Evolutionary conservation across 2,329 filamentous ascomycete species (phyloP).

Genomic region (Cladorrhinum sp.): DNA sequence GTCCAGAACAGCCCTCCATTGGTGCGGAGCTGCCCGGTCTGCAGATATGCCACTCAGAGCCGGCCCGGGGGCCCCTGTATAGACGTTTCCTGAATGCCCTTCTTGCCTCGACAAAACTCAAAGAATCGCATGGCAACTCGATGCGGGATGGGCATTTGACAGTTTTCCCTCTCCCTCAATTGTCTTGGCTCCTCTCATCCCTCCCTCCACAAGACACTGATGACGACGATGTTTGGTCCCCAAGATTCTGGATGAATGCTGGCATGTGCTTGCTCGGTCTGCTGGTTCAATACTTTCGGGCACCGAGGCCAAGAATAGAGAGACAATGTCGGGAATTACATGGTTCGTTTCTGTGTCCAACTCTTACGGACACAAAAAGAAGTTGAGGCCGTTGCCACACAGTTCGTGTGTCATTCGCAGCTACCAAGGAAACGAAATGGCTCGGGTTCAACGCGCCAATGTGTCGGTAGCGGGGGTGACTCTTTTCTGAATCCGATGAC

Average conservation of each 20-base stretch:
- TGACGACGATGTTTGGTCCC: background rate
- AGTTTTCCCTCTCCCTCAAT: background rate
- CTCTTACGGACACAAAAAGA: too few relatives aligned
- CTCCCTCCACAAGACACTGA: background rate
- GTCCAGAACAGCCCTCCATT: background rate
- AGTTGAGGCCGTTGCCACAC: too few relatives aligned
- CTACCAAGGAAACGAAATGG: too few relatives aligned
- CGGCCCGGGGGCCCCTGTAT: background rate
- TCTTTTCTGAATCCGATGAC: background rate
- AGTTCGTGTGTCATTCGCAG: too few relatives aligned
- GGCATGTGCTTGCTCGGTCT: background rate
- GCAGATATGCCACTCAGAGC: too few relatives aligned
- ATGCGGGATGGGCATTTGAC: background rate
- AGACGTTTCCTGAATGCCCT: background rate
- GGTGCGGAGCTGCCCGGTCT: slow-evolving; percentile 5
- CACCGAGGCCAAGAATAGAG: too few relatives aligned
- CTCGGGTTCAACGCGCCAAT: too few relatives aligned
- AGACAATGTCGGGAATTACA: background rate
- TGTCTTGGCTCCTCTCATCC: background rate
- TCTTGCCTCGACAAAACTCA: background rate
- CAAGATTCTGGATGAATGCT: background rate
- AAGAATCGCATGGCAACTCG: slow-evolving; percentile 6
- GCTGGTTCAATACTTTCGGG: too few relatives aligned
- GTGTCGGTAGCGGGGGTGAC: background rate
- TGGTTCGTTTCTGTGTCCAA: background rate